Conservation (phyloP, 164 flowering plant genomes). For the Santalum album region DNA sequence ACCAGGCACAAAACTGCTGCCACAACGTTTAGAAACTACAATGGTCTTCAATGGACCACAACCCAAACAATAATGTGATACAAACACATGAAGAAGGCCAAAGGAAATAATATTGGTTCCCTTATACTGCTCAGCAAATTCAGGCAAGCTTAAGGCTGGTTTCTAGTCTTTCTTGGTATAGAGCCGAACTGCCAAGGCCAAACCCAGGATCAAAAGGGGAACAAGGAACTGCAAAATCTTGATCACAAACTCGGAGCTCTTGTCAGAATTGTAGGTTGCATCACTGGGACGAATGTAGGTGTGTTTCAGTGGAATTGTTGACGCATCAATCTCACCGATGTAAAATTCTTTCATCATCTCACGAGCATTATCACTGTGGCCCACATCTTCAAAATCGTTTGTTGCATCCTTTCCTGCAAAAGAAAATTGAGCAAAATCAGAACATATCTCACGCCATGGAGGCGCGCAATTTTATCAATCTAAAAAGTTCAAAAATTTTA, state of each 20-base stretch:
- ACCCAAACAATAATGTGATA: background rate
- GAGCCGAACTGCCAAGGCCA: constrained; percentile 65
- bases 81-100: background rate
- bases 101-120: background rate
- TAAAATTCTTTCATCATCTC: constrained; percentile 68
- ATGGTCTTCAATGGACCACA: background rate
- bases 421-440: no score
- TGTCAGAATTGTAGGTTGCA: constrained; percentile 38
- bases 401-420: constrained; percentile 85
- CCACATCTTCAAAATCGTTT: constrained; percentile 85
- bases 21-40: background rate
- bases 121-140: background rate
- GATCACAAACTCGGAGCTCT: constrained; percentile 50
- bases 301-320: constrained; percentile 54
- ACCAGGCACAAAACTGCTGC: background rate
- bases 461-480: no score
- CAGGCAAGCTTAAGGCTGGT: background rate
- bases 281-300: constrained; percentile 35
- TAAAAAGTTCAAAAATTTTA: no score
- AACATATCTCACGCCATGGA: no score
- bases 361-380: constrained; percentile 77
- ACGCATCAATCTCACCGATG: constrained; percentile 67
- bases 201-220: constrained; percentile 71
- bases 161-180: constrained; percentile 60
- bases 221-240: constrained; percentile 79